Conservation (phyloP, 2,329 filamentous ascomycete species). For the Xylaria sp. region DNA sequence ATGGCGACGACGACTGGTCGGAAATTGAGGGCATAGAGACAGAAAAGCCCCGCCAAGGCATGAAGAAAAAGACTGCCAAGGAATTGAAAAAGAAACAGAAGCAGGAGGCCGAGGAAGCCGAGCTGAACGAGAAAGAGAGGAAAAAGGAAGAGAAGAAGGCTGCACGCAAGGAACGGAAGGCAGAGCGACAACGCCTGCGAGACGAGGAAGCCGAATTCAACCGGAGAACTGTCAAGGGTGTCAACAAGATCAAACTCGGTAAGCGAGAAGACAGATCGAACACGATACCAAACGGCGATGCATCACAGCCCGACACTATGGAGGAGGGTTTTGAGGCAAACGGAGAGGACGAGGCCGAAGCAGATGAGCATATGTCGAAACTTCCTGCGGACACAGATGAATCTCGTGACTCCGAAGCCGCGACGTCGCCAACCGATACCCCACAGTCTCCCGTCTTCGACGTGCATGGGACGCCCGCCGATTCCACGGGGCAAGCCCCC, state of each 20-base stretch:
- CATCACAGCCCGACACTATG: constrained; percentile 31
- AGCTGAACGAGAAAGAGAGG: constrained; percentile 56
- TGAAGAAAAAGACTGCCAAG: constrained; percentile 62
- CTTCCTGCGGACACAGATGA: constrained; percentile 61
- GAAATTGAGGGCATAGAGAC: constrained; percentile 64
- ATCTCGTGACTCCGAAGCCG: constrained; percentile 48
- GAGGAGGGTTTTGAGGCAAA: constrained; percentile 44
- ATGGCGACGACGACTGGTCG: constrained; percentile 57
- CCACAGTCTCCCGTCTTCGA: constrained; percentile 73
- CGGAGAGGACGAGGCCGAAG: constrained; percentile 43
- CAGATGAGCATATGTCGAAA: constrained; percentile 44
- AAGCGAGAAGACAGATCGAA: constrained; percentile 47
- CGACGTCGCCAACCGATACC: constrained; percentile 58
- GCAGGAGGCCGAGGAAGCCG: constrained; percentile 55
- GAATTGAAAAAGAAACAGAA: constrained; percentile 61
- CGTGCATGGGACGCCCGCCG: constrained; percentile 57
- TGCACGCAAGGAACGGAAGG: constrained; percentile 58
- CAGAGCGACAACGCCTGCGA: constrained; percentile 53
- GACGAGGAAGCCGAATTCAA: constrained; percentile 56
- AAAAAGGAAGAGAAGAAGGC: constrained; percentile 63
- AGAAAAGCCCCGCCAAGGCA: constrained; percentile 72
- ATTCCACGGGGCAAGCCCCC: constrained; percentile 58
- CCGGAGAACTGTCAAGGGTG: constrained; percentile 53
- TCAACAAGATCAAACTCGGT: constrained; percentile 52
- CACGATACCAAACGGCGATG: constrained; percentile 33